Conservation (phyloP, 176 grass and related monocot species). For the Hsuehochloa calcarea region DNA sequence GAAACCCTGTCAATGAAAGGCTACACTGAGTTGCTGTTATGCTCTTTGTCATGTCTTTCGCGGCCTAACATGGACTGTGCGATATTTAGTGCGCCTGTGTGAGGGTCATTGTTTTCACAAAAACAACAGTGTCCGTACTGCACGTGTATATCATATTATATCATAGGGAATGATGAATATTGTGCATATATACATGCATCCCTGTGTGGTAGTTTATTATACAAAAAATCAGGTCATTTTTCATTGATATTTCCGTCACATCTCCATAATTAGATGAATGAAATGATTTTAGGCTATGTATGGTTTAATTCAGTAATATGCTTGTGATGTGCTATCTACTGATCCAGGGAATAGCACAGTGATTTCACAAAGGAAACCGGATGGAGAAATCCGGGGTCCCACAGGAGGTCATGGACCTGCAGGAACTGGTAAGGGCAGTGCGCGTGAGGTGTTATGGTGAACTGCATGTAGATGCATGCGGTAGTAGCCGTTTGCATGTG, state of each 20-base stretch:
- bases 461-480: too few relatives aligned
- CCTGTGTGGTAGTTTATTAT: background rate
- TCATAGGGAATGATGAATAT: background rate
- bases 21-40: background rate
- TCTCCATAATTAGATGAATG: background rate
- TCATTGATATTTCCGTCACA: background rate
- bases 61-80: slow-evolving; percentile 11
- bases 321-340: too few relatives aligned
- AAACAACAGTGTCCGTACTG: background rate
- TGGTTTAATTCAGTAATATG: background rate
- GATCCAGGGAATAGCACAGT: too few relatives aligned
- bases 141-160: background rate
- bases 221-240: background rate
- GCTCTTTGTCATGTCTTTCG: slow-evolving; percentile 25
- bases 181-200: too few relatives aligned
- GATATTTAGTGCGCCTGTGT: background rate
- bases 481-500: too few relatives aligned
- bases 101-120: background rate
- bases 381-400: too few relatives aligned
- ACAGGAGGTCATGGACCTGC: too few relatives aligned
- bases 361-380: too few relatives aligned
- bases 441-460: too few relatives aligned
- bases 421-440: too few relatives aligned
- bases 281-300: too few relatives aligned
- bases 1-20: background rate